Conservation (phyloP, 192 early-diverging fungal genomes). For the Backusella circina region DNA sequence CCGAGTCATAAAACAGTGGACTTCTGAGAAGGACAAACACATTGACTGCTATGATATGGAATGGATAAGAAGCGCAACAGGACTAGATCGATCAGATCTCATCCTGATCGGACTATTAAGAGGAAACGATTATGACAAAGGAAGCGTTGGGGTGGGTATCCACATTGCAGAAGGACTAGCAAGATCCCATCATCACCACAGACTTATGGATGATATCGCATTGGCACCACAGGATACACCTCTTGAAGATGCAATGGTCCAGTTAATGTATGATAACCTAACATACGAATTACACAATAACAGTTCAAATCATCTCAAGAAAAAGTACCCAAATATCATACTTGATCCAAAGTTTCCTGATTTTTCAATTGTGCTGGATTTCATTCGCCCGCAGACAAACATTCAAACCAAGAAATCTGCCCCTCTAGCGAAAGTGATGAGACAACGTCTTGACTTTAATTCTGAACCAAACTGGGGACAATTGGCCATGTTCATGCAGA, state of each 20-base stretch:
- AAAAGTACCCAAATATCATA: neutral
- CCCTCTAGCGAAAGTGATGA: neutral
- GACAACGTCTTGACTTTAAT: neutral
- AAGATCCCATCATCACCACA: neutral
- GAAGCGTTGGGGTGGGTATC: constrained; percentile 16
- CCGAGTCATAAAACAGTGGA: constrained; percentile 25
- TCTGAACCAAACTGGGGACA: neutral
- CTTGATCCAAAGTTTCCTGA: neutral
- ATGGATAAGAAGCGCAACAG: neutral
- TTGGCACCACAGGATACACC: neutral
- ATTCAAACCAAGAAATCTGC: neutral
- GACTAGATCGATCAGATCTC: constrained; percentile 20
- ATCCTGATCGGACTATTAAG: constrained; percentile 20
- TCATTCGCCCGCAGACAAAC: neutral
- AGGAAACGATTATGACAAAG: constrained; percentile 23
- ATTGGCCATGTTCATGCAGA: neutral
- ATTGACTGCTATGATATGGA: constrained; percentile 3
- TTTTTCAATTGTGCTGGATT: neutral
- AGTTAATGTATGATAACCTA: neutral
- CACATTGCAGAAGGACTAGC: constrained; percentile 7
- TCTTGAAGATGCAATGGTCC: neutral
- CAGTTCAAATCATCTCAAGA: neutral
- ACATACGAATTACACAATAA: neutral
- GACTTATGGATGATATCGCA: constrained; percentile 16
- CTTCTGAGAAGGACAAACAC: neutral